Conservation (phyloP, 352 stramenopile species). For the Pilasporangium apinafurcum region DNA sequence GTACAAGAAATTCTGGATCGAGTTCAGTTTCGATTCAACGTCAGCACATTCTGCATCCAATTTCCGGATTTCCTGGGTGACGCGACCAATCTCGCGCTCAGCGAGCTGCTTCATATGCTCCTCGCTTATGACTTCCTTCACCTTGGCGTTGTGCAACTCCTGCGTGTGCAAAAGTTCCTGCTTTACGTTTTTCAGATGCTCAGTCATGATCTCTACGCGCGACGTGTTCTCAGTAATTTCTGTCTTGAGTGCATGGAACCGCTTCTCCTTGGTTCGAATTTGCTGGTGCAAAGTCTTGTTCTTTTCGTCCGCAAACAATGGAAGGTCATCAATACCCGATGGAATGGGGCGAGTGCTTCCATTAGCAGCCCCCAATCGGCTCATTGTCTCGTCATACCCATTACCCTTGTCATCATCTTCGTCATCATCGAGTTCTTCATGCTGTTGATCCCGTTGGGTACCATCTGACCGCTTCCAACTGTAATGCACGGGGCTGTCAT, state of each 20-base stretch:
- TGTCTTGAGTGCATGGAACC: slow-evolving; percentile 46
- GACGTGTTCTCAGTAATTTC: slow-evolving; percentile 81
- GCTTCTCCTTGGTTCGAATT: slow-evolving; percentile 75
- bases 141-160: slow-evolving; percentile 87
- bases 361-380: neutral
- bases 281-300: slow-evolving; percentile 80
- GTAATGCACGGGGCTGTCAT: slow-evolving; percentile 20
- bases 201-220: slow-evolving; percentile 92
- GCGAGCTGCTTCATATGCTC: slow-evolving; percentile 91
- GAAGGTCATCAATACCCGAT: slow-evolving; percentile 83
- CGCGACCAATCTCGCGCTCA: slow-evolving; percentile 83
- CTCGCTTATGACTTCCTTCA: slow-evolving; percentile 91
- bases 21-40: slow-evolving; percentile 82
- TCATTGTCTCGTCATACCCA: slow-evolving; percentile 16
- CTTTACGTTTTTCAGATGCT: slow-evolving; percentile 95
- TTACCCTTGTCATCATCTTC: slow-evolving; percentile 14
- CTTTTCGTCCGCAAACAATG: slow-evolving; percentile 84
- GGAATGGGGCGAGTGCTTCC: slow-evolving; percentile 31
- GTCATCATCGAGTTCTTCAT: slow-evolving; percentile 24
- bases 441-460: slow-evolving; percentile 15
- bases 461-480: slow-evolving; percentile 64
- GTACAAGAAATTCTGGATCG: slow-evolving; percentile 89
- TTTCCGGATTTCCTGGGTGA: slow-evolving; percentile 68
- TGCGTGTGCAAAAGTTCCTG: slow-evolving; percentile 95
- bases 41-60: slow-evolving; percentile 70